Conservation (phyloP, 164 flowering plant genomes). For the Vitis rupestris region DNA sequence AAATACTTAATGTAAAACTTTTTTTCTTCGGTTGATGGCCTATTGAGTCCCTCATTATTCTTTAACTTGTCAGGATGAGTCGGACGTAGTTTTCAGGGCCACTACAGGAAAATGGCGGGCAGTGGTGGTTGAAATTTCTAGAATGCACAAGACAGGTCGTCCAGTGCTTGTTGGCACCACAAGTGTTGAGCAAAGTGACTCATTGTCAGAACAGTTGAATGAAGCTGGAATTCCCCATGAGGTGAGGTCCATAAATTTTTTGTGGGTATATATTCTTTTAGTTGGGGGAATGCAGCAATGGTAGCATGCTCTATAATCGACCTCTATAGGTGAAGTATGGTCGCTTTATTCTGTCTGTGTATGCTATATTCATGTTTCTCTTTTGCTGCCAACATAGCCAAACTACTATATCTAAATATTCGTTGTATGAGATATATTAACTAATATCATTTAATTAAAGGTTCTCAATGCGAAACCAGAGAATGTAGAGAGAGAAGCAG, state of each 20-base stretch:
- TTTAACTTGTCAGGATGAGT: conserved; percentile 70
- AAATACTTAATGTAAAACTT: background rate
- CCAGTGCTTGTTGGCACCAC: conserved; percentile 99
- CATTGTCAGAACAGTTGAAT: conserved; percentile 67
- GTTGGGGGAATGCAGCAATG: background rate
- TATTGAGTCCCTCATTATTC: conserved; percentile 4
- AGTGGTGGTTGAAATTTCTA: conserved; percentile 90
- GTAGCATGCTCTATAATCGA: background rate
- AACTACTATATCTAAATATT: background rate
- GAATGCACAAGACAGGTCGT: conserved; percentile 96
- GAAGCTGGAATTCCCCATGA: conserved; percentile 95
- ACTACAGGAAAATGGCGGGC: conserved; percentile 91
- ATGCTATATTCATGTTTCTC: background rate
- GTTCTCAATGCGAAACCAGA: conserved; percentile 99
- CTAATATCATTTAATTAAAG: conserved; percentile 28
- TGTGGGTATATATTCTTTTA: background rate
- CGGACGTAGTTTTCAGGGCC: conserved; percentile 94
- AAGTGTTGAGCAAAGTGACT: conserved; percentile 97
- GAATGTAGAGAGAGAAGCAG: conserved; percentile 99
- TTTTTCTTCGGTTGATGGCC: background rate
- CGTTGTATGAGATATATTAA: conserved; percentile 1
- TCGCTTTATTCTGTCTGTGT: background rate
- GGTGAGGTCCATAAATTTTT: conserved; percentile 41
- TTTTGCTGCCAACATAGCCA: conserved; percentile 1
- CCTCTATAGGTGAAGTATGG: background rate